Evolutionary conservation across 75 land plant species (phyloP).

Genomic region (Pinus albicaulis): DNA sequence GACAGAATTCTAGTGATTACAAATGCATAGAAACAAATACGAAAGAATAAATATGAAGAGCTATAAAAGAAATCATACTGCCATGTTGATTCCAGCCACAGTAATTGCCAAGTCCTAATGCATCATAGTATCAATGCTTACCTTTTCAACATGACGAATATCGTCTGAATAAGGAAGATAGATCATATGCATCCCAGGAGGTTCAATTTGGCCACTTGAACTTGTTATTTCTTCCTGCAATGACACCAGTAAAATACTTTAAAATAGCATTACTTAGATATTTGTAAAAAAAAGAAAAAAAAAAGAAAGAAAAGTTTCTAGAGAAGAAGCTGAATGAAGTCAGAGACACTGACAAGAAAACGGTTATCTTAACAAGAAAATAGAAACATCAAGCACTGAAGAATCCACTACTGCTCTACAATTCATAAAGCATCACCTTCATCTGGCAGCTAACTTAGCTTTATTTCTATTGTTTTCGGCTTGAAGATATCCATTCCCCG

Average conservation of each 20-base stretch:
- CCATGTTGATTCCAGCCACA: no score
- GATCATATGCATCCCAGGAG: constrained; percentile 98
- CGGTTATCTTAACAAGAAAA: not conserved
- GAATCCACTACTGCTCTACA: not conserved
- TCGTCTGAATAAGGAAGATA: constrained; percentile 97
- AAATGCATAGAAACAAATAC: not conserved
- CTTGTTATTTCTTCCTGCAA: constrained; percentile 67
- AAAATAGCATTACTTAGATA: not conserved
- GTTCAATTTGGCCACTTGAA: constrained; percentile 79
- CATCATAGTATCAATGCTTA: constrained; percentile 11
- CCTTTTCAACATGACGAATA: constrained; percentile 89
- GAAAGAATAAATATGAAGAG: not conserved
- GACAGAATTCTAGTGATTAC: not conserved
- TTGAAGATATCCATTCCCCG: not conserved
- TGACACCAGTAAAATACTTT: not conserved
- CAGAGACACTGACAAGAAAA: not conserved
- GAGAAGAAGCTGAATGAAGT: not conserved
- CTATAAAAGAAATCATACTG: not conserved
- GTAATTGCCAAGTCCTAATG: not conserved
- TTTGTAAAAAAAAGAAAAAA: not conserved
- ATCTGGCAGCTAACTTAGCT: not conserved
- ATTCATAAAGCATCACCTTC: not conserved
- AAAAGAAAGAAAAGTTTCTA: no score
- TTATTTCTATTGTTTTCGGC: not conserved
- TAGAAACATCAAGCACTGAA: constrained; percentile 2